Conservation (phyloP, 2,329 filamentous ascomycete species). For the Pezicula carpinea region DNA sequence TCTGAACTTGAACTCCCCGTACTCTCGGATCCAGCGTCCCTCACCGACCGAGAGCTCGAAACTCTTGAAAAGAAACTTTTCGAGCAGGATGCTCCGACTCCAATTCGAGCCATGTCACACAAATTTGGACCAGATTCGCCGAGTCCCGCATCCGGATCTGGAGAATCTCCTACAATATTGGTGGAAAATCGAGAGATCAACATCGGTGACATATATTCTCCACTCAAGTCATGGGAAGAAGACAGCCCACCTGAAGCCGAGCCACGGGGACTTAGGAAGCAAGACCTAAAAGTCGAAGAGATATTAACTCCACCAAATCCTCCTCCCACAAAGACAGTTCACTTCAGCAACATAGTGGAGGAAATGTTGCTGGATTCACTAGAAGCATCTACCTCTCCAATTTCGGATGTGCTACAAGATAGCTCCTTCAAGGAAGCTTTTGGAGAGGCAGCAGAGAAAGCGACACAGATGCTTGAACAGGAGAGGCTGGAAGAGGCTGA, state of each 20-base stretch:
- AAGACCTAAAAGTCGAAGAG: conserved; percentile 25
- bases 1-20: conserved; percentile 8
- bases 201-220: conserved; percentile 56
- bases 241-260: conserved; percentile 1
- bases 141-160: too few relatives aligned
- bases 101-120: conserved; percentile 6
- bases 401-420: conserved; percentile 5
- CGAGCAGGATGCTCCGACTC: conserved; percentile 22
- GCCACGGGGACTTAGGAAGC: conserved; percentile 6
- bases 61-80: conserved; percentile 23
- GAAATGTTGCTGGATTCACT: conserved; percentile 12
- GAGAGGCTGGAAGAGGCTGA: conserved; percentile 27
- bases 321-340: conserved; percentile 15
- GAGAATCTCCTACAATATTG: neutral
- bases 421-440: conserved; percentile 24
- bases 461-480: conserved; percentile 21
- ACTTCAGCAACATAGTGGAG: conserved; percentile 23
- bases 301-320: conserved; percentile 22
- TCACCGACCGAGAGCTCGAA: conserved; percentile 15
- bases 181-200: conserved; percentile 51
- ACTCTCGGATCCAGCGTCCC: conserved; percentile 9
- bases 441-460: conserved; percentile 13
- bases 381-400: neutral
- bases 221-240: conserved; percentile 10
- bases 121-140: too few relatives aligned